Percentiles rank a stretch among this genome's conserved stretches.
phyloP scores from a whole-genome alignment of 2,329 filamentous ascomycete species.

The Trichophyton verrucosum region DNA sequence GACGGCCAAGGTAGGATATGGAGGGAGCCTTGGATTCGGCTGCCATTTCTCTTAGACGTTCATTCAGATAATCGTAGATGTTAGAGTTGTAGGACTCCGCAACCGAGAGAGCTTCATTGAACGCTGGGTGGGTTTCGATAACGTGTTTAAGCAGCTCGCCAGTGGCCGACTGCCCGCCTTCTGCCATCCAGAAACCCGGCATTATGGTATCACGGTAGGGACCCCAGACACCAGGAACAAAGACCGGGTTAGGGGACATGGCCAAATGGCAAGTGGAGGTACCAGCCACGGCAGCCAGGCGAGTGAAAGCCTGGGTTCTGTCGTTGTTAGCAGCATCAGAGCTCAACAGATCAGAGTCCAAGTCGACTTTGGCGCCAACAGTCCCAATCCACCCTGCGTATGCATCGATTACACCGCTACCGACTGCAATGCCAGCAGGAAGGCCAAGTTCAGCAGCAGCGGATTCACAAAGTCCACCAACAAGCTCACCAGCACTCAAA shows the following conservation, averaged over 20 bases:
- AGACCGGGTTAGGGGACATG: constrained; percentile 86
- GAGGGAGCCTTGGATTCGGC: constrained; percentile 58
- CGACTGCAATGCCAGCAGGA: constrained; percentile 75
- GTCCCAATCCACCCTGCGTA: constrained; percentile 99
- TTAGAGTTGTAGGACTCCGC: constrained; percentile 73
- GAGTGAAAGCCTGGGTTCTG: constrained; percentile 81
- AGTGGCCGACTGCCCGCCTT: constrained; percentile 92
- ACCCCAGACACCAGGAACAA: constrained; percentile 92
- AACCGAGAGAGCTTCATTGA: constrained; percentile 63
- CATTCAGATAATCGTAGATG: constrained; percentile 91
- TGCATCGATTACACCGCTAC: constrained; percentile 93
- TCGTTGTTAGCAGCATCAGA: constrained; percentile 62
- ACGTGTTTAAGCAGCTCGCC: constrained; percentile 90
- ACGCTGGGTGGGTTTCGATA: constrained; percentile 86
- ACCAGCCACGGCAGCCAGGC: constrained; percentile 84
- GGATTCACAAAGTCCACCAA: constrained; percentile 71
- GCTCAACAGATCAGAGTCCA: constrained; percentile 55
- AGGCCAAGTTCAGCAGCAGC: constrained; percentile 75
- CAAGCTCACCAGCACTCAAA: constrained; percentile 79
- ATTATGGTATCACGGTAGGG: constrained; percentile 91
- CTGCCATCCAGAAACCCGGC: constrained; percentile 89
- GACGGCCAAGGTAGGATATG: constrained; percentile 73
- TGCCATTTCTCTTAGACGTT: constrained; percentile 65
- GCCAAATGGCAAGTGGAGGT: constrained; percentile 96
- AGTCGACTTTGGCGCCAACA: constrained; percentile 87